Conservation (phyloP, 371 early-diverging fungal genomes). For the Neoconidiobolus thromboides region DNA sequence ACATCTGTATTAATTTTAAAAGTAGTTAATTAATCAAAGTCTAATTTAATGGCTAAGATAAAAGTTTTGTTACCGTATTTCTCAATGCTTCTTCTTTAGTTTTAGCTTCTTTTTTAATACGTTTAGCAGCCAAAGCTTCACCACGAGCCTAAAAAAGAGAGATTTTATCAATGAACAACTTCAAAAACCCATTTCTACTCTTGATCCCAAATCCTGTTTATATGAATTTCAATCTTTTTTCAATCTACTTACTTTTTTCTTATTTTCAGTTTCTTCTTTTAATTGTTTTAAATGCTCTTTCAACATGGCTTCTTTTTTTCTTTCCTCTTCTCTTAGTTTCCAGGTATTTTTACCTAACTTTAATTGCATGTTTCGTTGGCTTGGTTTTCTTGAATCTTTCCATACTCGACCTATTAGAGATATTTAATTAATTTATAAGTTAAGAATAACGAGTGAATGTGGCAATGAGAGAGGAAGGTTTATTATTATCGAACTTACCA, state of each 20-base stretch:
- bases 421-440: background rate
- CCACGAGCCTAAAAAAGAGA: background rate
- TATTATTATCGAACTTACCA: background rate
- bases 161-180: background rate
- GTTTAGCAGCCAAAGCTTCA: background rate
- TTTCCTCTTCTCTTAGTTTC: conserved; percentile 25
- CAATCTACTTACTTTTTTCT: conserved; percentile 21
- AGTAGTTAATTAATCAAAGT: background rate
- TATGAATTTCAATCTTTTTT: background rate
- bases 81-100: background rate
- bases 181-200: too few relatives aligned
- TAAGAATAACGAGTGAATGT: too few relatives aligned
- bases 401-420: background rate
- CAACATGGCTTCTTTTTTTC: conserved; percentile 16
- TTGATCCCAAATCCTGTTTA: background rate
- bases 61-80: background rate
- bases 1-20: background rate
- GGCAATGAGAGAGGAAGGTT: background rate
- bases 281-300: conserved; percentile 26
- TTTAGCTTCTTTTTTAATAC: background rate
- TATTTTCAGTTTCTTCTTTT: conserved; percentile 31
- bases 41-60: background rate
- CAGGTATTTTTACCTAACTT: conserved; percentile 14
- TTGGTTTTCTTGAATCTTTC: background rate
- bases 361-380: background rate